Evolutionary conservation across 78 protist species (phyloP), one percentile per base, ranked within the genome.

Genomic region (Creolimax fragrantissima): DNA sequence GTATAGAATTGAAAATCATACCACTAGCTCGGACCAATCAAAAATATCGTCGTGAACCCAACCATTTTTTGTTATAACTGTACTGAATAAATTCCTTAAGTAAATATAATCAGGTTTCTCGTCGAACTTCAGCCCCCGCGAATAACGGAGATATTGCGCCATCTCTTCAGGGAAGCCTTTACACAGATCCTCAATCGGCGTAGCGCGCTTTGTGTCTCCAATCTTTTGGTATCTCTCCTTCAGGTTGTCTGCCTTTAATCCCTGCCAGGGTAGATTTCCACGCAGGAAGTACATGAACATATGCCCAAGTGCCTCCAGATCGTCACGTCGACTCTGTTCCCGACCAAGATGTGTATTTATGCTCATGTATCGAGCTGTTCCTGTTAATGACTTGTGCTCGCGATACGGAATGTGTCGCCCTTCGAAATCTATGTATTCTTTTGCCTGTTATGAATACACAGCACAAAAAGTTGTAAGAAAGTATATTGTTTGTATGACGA

Each of bases 331-430:
- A 84, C 94, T 74, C 91, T 98, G 99, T 84, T 97, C 98, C 45
- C 95, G 95, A 66, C 99, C 99, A 36, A 94, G 92, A 45, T 99
- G 99, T 11, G 99, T 96, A 93, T 98, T 96, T 92, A 97, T 94
- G 17, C 93, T 83, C 2, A 98, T 98, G 89, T 97, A 98, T 4
- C 99, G 94, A 5, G 99, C 99, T 0, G 99, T 99, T 43, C 99
- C 99, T 3, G 99, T 99, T 36, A 99, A 94, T 67, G 94, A 96
- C 95, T 97, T 98, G 95, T 96, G 44, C 90, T 99, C 99, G 5
- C 98, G 92, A 84, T 98, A 99, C 2, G 98, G 98, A 42, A 98
- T 98, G 94, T 99, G 99, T 92, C 94, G 94, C 66, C 95, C 97
- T 36, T 88, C 85, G 5, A 32, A 7, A 11, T 88, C 90, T 5